A percentile compares a stretch with the other conserved stretches of the same genome.
Conservation (phyloP, 148 eudicot species). For the Oxyria digyna region DNA sequence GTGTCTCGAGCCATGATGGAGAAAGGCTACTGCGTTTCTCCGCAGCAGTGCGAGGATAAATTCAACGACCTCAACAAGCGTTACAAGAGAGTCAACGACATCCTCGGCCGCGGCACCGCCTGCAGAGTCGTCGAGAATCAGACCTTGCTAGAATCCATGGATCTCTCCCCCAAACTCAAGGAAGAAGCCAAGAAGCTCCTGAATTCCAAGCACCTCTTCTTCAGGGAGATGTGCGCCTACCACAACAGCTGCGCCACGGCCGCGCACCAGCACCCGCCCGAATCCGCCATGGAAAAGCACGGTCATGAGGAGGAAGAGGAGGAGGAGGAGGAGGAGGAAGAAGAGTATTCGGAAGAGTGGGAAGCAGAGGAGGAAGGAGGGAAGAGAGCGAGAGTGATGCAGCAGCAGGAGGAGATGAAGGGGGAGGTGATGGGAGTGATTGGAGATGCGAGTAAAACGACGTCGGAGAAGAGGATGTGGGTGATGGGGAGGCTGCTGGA, state of each 20-base stretch:
- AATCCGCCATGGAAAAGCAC: slow-evolving; percentile 8
- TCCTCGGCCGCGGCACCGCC: slow-evolving; percentile 73
- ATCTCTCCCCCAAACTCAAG: slow-evolving; percentile 49
- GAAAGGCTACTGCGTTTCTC: slow-evolving; percentile 81
- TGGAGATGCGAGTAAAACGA: slow-evolving; percentile 38
- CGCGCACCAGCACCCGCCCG: slow-evolving; percentile 2
- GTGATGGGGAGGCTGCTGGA: slow-evolving; percentile 30
- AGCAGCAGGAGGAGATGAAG: slow-evolving; percentile 7
- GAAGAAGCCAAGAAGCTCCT: slow-evolving; percentile 76
- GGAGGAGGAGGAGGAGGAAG: slow-evolving; percentile 13
- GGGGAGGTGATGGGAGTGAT: slow-evolving; percentile 30
- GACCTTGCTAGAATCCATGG: slow-evolving; percentile 67
- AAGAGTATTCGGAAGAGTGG: slow-evolving; percentile 12
- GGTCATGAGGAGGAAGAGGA: slow-evolving; percentile 18
- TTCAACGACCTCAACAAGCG: slow-evolving; percentile 90
- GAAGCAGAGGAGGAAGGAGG: slow-evolving; percentile 9
- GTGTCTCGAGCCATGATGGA: slow-evolving; percentile 91
- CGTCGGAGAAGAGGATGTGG: slow-evolving; percentile 61
- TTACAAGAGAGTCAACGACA: slow-evolving; percentile 91
- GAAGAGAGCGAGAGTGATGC: not conserved
- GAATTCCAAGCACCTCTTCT: slow-evolving; percentile 87
- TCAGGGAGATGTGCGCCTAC: slow-evolving; percentile 95
- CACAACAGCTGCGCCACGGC: slow-evolving; percentile 44
- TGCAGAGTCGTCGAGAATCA: slow-evolving; percentile 85
- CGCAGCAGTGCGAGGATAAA: slow-evolving; percentile 95